A percentile compares a stretch with the other conserved stretches of the same genome.
These are phyloP conservation scores for Astragalus glycyphyllos DNA, from an alignment of 306 rosid species.

Conservation along the genomic window DNA sequence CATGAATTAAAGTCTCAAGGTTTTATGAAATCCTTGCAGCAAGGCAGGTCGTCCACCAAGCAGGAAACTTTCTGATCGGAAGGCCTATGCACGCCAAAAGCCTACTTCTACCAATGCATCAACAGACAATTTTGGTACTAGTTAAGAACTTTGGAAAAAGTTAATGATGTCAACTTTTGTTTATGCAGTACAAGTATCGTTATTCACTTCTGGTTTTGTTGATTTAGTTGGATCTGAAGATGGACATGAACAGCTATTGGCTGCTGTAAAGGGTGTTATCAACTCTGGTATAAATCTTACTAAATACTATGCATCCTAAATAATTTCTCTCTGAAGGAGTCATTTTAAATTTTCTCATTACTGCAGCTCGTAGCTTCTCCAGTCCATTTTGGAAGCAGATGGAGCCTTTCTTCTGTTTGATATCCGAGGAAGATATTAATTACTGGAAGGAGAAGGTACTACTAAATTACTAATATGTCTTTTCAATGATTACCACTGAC, in stretches of 20 bases:
- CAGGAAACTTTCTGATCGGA: constrained; percentile 92
- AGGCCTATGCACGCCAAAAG: constrained; percentile 91
- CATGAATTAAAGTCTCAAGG: constrained; percentile 41
- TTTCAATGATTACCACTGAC: constrained; percentile 17
- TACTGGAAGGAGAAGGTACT: constrained; percentile 86
- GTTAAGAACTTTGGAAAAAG: constrained; percentile 31
- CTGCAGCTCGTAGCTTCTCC: constrained; percentile 70
- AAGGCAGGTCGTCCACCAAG: constrained; percentile 99
- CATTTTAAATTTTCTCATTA: constrained; percentile 46
- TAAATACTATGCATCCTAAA: constrained; percentile 39
- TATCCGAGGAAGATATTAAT: constrained; percentile 69
- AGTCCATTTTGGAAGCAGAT: constrained; percentile 85
- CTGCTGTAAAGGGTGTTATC: constrained; percentile 82
- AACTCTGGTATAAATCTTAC: constrained; percentile 66
- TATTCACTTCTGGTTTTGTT: constrained; percentile 50
- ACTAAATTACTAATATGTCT: constrained; percentile 32
- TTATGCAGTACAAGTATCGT: constrained; percentile 31
- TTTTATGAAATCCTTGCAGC: constrained; percentile 68
- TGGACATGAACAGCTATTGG: constrained; percentile 88
- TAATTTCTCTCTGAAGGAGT: constrained; percentile 36
- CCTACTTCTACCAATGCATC: constrained; percentile 68
- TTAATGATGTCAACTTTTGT: constrained; percentile 26
- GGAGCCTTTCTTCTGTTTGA: constrained; percentile 81
- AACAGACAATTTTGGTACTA: constrained; percentile 85
- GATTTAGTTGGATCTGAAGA: constrained; percentile 87